These are phyloP conservation scores for Lobosporangium transversale DNA, from an alignment of 192 early-diverging fungal genomes.

Conservation along the genomic window DNA sequence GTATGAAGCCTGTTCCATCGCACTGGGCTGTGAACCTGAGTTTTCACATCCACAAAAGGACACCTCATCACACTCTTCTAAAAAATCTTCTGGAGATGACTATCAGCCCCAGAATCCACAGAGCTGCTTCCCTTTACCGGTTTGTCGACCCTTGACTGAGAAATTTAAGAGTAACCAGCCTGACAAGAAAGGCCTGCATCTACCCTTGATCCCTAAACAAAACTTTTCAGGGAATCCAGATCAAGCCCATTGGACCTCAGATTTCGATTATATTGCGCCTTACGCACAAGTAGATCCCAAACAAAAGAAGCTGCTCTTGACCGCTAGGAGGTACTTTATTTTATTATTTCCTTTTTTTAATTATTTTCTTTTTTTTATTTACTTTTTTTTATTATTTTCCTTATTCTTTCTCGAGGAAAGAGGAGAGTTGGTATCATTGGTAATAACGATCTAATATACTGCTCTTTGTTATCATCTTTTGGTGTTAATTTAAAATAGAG, in stretches of 20 bases:
- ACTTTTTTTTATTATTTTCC: no score
- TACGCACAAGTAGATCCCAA: slow-evolving; percentile 41
- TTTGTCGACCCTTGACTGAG: slow-evolving; percentile 30
- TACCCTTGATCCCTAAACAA: slow-evolving; percentile 19
- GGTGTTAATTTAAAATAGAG: no score
- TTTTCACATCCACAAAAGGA: slow-evolving; percentile 8
- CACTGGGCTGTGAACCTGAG: slow-evolving; percentile 30
- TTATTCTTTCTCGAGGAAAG: no score
- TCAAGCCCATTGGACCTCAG: slow-evolving; percentile 57
- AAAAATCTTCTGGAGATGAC: not conserved
- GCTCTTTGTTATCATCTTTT: no score
- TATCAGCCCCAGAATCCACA: not conserved
- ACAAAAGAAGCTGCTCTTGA: slow-evolving; percentile 8
- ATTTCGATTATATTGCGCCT: slow-evolving; percentile 61
- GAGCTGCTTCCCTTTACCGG: slow-evolving; percentile 43
- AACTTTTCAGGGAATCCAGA: slow-evolving; percentile 61
- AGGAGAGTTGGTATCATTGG: no score
- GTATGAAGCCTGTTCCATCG: slow-evolving; percentile 19
- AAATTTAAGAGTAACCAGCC: slow-evolving; percentile 20
- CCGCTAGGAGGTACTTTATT: slow-evolving; percentile 57
- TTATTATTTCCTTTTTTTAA: no score
- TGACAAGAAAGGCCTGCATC: slow-evolving; percentile 9
- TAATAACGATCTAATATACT: no score
- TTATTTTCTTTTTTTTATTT: no score
- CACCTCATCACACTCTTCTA: not conserved